phyloP scores from a whole-genome alignment of 108 stramenopile species.

The Thalassiosira profunda region DNA sequence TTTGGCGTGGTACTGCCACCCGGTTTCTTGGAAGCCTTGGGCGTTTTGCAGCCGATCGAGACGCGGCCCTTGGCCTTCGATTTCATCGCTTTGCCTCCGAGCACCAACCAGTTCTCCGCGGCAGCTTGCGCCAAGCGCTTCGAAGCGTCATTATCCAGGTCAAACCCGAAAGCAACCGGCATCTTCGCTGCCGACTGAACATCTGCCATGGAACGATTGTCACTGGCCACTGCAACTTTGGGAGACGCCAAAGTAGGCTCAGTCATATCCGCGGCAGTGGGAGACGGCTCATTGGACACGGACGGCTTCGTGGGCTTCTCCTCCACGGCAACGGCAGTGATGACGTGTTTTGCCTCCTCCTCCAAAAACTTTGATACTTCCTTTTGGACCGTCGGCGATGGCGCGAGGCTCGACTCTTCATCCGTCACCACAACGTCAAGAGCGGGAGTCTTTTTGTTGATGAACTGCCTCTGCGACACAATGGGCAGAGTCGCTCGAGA shows the following conservation, averaged over 20 bases:
- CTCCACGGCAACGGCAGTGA: not conserved
- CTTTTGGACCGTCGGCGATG: no score
- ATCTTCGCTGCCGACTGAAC: not conserved
- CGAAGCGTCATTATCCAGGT: not conserved
- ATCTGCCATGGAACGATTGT: no score
- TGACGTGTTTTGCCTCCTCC: constrained; percentile 5
- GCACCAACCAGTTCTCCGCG: not conserved
- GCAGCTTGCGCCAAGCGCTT: not conserved
- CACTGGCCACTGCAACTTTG: not conserved
- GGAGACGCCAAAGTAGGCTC: not conserved
- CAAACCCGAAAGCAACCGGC: constrained; percentile 27
- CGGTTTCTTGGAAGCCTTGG: not conserved
- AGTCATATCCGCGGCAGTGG: not conserved
- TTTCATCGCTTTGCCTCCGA: not conserved
- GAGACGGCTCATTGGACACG: not conserved
- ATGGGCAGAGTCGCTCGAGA: not conserved
- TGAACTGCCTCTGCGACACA: constrained; percentile 2
- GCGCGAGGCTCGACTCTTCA: no score
- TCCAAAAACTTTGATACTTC: not conserved
- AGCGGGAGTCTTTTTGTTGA: not conserved
- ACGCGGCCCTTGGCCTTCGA: no score
- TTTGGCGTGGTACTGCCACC: not conserved
- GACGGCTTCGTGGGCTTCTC: not conserved
- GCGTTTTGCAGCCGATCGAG: not conserved
- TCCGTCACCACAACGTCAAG: no score